Percentiles rank a stretch among this genome's conserved stretches.
Evolutionary conservation across 2,329 filamentous ascomycete species (phyloP).

Genomic region (Coleophoma crateriformis): DNA sequence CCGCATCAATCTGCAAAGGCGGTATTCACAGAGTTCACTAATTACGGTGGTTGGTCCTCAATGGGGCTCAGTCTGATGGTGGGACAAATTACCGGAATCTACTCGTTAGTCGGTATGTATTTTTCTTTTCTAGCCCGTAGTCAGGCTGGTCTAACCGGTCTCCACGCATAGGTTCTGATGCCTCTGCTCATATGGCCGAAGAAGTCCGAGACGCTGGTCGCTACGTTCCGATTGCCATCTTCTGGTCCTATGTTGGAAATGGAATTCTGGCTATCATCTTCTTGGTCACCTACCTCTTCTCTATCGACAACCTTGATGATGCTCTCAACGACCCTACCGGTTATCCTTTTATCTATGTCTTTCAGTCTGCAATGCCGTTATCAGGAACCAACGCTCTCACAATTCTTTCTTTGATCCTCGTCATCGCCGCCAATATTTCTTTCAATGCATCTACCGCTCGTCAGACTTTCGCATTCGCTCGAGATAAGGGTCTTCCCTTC

Average conservation of each 20-base stretch:
- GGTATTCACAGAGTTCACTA: conserved; percentile 26
- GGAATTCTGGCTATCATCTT: conserved; percentile 37
- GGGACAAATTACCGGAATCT: conserved; percentile 30
- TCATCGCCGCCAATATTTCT: conserved; percentile 31
- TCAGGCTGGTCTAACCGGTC: too few species aligned
- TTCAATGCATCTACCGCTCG: conserved; percentile 28
- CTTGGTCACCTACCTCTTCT: conserved; percentile 28
- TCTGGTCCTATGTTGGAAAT: conserved; percentile 39
- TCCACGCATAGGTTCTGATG: conserved; percentile 9
- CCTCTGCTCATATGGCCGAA: conserved; percentile 36
- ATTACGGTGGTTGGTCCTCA: conserved; percentile 26
- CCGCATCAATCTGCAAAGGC: conserved; percentile 9
- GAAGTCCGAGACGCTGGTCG: conserved; percentile 40
- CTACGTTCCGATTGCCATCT: conserved; percentile 39
- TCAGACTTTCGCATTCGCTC: conserved; percentile 36
- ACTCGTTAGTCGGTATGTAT: conserved; percentile 8
- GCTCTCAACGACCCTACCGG: conserved; percentile 34
- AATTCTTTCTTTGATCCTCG: conserved; percentile 30
- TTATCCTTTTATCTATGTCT: conserved; percentile 45
- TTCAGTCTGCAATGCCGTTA: conserved; percentile 42
- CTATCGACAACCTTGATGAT: conserved; percentile 26
- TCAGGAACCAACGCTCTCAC: conserved; percentile 17
- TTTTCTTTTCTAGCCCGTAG: too few species aligned
- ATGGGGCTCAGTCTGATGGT: conserved; percentile 29
- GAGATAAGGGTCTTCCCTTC: conserved; percentile 37